phyloP scores from a whole-genome alignment of 805 yeast genomes.

The Brettanomyces bruxellensis region DNA sequence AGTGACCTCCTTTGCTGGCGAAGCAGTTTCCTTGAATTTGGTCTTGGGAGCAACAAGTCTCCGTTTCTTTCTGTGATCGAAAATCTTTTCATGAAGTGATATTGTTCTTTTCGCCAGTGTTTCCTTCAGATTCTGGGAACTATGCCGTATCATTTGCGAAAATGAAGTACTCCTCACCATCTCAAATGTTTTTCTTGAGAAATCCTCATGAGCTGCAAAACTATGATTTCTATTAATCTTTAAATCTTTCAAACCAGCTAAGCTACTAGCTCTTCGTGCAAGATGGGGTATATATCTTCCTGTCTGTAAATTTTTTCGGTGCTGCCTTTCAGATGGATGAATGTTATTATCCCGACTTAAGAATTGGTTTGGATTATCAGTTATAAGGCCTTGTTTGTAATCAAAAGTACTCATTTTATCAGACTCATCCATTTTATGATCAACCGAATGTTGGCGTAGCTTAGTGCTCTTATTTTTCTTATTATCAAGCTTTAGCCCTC shows the following conservation, averaged over 20 bases:
- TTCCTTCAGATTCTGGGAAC: background rate
- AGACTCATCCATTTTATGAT: background rate
- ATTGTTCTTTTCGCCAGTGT: constrained; percentile 2
- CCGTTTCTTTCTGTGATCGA: constrained; percentile 13
- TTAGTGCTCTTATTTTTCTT: constrained; percentile 4
- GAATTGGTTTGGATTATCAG: background rate
- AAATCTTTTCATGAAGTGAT: constrained; percentile 4
- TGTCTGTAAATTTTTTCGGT: background rate
- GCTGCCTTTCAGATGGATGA: background rate
- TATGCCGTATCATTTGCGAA: constrained; percentile 3
- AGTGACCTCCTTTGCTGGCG: background rate
- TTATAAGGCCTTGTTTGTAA: background rate
- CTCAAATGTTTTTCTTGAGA: constrained; percentile 24
- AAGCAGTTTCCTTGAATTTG: background rate
- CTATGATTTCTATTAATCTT: constrained; percentile 18
- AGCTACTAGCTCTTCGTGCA: background rate
- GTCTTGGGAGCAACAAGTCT: constrained; percentile 6
- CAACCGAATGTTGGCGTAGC: background rate
- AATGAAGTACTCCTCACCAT: constrained; percentile 21
- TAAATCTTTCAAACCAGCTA: constrained; percentile 8
- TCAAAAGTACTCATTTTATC: background rate
- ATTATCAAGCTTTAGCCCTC: constrained; percentile 20
- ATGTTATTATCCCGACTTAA: background rate
- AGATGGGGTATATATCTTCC: background rate
- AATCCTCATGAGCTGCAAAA: constrained; percentile 11